These are phyloP conservation scores for Claviceps pusilla DNA, from an alignment of 2,329 filamentous ascomycete species.

Conservation along the genomic window DNA sequence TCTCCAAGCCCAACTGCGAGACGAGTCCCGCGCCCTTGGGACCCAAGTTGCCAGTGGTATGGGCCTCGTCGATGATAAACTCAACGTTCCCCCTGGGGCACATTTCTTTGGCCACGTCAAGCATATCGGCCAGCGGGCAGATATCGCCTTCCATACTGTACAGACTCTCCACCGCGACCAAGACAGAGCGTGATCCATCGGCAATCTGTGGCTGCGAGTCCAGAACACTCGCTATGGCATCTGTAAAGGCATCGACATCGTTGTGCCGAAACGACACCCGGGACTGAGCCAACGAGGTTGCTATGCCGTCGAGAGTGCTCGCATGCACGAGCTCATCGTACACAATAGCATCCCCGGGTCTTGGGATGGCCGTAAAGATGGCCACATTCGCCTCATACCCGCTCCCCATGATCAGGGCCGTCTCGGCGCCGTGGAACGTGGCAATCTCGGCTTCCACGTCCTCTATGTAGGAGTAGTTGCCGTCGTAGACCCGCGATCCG, in stretches of 20 bases:
- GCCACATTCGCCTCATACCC: constrained; percentile 39
- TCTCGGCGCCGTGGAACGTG: constrained; percentile 33
- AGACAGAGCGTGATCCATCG: constrained; percentile 17
- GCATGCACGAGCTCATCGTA: constrained; percentile 55
- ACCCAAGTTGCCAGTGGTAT: constrained; percentile 29
- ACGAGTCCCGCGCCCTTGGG: constrained; percentile 33
- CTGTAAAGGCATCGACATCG: constrained; percentile 17
- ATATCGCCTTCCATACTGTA: constrained; percentile 35
- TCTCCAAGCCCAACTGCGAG: constrained; percentile 31
- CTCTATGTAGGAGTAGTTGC: constrained; percentile 42
- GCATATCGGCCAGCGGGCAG: constrained; percentile 19
- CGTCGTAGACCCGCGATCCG: constrained; percentile 49
- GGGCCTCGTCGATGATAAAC: constrained; percentile 40
- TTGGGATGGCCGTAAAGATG: constrained; percentile 33
- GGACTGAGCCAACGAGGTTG: constrained; percentile 33
- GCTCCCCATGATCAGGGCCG: constrained; percentile 45
- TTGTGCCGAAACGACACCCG: constrained; percentile 34
- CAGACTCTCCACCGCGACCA: constrained; percentile 27
- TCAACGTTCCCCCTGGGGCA: constrained; percentile 25
- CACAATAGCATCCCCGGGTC: constrained; percentile 39
- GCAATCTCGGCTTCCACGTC: constrained; percentile 46
- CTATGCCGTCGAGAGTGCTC: constrained; percentile 50
- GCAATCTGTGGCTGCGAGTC: constrained; percentile 3
- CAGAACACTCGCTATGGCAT: constrained; percentile 18
- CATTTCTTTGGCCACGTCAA: constrained; percentile 21